A percentile compares a stretch with the other conserved stretches of the same genome.
Conservation (phyloP, 768 basidiomycete genomes). For the Hortiboletus flavorubellus region DNA sequence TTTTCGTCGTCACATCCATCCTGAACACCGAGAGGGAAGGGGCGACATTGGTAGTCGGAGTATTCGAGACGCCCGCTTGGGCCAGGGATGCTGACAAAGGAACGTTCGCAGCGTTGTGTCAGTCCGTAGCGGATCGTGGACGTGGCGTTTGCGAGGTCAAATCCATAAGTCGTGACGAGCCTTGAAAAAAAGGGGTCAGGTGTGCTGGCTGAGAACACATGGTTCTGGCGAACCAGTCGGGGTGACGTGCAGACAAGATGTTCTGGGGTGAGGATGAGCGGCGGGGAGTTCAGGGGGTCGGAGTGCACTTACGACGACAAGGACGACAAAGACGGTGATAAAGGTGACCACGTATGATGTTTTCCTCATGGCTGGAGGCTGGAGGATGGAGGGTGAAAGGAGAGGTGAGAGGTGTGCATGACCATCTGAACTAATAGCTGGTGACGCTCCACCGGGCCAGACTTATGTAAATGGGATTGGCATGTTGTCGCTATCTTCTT, state of each 20-base stretch:
- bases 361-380: conserved; percentile 51
- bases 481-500: not conserved
- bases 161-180: conserved; percentile 36
- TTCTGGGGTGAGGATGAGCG: conserved; percentile 36
- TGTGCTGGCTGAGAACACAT: conserved; percentile 11
- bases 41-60: conserved; percentile 57
- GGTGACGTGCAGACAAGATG: conserved; percentile 48
- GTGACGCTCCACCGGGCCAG: not conserved
- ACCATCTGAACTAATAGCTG: not conserved
- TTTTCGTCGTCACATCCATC: conserved; percentile 53
- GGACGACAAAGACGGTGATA: conserved; percentile 46
- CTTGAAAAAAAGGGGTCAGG: conserved; percentile 34
- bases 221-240: conserved; percentile 57
- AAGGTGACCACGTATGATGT: conserved; percentile 67
- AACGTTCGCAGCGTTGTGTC: conserved; percentile 51
- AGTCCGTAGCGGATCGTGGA: conserved; percentile 60
- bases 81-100: conserved; percentile 45
- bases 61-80: conserved; percentile 44
- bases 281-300: not conserved
- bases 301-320: conserved; percentile 47
- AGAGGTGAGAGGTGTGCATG: not conserved
- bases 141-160: conserved; percentile 44
- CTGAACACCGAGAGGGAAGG: conserved; percentile 55
- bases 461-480: not conserved
- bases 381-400: not conserved